Conservation (phyloP, 2,329 filamentous ascomycete genomes). For the Pseudomassariella vexata region DNA sequence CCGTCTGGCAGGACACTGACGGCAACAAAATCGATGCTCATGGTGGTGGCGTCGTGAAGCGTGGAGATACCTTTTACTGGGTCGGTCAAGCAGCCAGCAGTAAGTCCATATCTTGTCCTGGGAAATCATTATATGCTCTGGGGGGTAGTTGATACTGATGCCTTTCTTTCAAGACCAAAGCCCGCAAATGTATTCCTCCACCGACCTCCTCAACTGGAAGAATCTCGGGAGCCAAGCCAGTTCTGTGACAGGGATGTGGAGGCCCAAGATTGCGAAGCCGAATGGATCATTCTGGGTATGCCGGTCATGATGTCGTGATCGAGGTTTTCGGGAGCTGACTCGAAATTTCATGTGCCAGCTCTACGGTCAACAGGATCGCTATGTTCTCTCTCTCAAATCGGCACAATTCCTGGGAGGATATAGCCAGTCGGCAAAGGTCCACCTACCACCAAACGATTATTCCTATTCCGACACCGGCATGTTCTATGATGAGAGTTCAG, state of each 20-base stretch:
- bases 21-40: slow-evolving; percentile 34
- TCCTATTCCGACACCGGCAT: slow-evolving; percentile 34
- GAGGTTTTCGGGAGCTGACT: too few relatives aligned
- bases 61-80: slow-evolving; percentile 33
- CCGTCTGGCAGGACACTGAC: slow-evolving; percentile 30
- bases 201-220: slow-evolving; percentile 33
- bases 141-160: too few relatives aligned
- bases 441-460: slow-evolving; percentile 29
- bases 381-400: slow-evolving; percentile 29
- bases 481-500: slow-evolving; percentile 26
- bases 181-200: slow-evolving; percentile 32
- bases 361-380: slow-evolving; percentile 33
- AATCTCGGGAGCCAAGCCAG: slow-evolving; percentile 26
- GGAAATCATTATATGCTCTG: too few relatives aligned
- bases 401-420: slow-evolving; percentile 25
- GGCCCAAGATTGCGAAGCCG: slow-evolving; percentile 33
- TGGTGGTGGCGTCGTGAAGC: slow-evolving; percentile 29
- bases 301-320: too few relatives aligned
- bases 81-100: slow-evolving; percentile 29
- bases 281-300: slow-evolving; percentile 31
- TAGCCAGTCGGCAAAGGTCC: slow-evolving; percentile 22
- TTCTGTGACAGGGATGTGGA: slow-evolving; percentile 29
- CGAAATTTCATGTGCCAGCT: too few relatives aligned
- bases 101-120: too few relatives aligned
- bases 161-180: too few relatives aligned